These are phyloP conservation scores for Grosmannia penicillata DNA, from an alignment of 2,329 filamentous ascomycete species.

Conservation along the genomic window DNA sequence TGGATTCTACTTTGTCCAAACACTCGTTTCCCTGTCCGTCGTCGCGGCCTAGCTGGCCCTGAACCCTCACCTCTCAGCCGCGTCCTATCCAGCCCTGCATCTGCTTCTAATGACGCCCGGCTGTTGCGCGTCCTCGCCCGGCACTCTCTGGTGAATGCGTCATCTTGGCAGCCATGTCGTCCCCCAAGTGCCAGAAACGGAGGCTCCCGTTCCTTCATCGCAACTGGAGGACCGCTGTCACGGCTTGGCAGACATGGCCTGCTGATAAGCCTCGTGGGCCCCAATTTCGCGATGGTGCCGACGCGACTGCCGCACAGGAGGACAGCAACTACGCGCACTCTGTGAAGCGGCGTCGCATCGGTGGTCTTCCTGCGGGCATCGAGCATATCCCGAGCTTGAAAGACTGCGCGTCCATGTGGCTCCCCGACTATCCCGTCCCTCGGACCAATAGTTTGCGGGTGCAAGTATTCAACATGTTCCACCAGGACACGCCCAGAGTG, in stretches of 20 bases:
- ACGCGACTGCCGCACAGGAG: conserved; percentile 6
- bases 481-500: conserved; percentile 29
- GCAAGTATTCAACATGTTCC: conserved; percentile 36
- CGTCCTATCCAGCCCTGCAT: too few species aligned
- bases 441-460: conserved; percentile 26
- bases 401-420: conserved; percentile 1
- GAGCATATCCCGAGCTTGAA: not conserved
- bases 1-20: too few species aligned
- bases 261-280: not conserved
- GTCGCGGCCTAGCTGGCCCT: too few species aligned
- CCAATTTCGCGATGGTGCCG: not conserved
- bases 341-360: conserved; percentile 34
- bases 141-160: not conserved
- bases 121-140: not conserved
- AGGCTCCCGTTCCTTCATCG: conserved; percentile 37
- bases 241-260: conserved; percentile 24
- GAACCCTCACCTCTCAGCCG: too few species aligned
- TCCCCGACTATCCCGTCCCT: conserved; percentile 11
- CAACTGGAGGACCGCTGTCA: conserved; percentile 34
- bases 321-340: conserved; percentile 24
- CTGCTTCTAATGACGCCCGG: too few species aligned
- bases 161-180: not conserved
- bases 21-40: too few species aligned
- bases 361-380: conserved; percentile 8
- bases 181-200: conserved; percentile 2